Evolutionary conservation across 768 basidiomycete genomes (phyloP).

Genomic region (Vishniacozyma victoriae): DNA sequence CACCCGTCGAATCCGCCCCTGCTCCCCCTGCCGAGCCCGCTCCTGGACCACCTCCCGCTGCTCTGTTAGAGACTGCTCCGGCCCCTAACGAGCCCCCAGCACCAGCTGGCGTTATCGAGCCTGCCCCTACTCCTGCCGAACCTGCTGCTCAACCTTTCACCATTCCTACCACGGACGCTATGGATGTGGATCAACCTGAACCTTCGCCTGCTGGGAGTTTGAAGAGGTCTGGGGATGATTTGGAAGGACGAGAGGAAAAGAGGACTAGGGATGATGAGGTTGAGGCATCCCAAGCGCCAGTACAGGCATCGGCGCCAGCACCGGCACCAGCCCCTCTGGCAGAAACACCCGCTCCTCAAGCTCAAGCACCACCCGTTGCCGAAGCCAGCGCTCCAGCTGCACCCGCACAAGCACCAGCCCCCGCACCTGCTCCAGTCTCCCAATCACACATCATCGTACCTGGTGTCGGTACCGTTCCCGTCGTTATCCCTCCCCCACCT

Average conservation of each 20-base stretch:
- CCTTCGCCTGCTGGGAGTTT: constrained; percentile 9
- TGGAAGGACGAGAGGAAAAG: constrained; percentile 34
- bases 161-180: constrained; percentile 13
- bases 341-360: constrained; percentile 27
- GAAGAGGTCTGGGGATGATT: constrained; percentile 33
- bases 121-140: constrained; percentile 28
- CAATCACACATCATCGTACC: constrained; percentile 18
- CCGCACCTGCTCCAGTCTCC: constrained; percentile 14
- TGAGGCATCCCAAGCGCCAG: not conserved
- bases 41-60: not conserved
- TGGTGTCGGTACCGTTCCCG: constrained; percentile 8
- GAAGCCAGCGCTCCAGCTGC: constrained; percentile 21
- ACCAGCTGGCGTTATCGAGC: constrained; percentile 6
- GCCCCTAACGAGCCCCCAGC: not conserved
- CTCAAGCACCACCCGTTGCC: constrained; percentile 39
- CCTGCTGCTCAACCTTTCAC: no score
- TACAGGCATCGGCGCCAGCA: not conserved
- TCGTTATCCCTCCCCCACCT: constrained; percentile 31
- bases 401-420: no score
- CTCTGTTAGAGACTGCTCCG: not conserved
- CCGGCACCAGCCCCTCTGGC: constrained; percentile 38
- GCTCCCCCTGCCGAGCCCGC: constrained; percentile 40
- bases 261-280: constrained; percentile 27
- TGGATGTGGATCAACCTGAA: constrained; percentile 31
- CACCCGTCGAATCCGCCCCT: constrained; percentile 6